Conservation (phyloP, 1,139 yeast species). For the Zygosaccharomyces pseudobailii region DNA sequence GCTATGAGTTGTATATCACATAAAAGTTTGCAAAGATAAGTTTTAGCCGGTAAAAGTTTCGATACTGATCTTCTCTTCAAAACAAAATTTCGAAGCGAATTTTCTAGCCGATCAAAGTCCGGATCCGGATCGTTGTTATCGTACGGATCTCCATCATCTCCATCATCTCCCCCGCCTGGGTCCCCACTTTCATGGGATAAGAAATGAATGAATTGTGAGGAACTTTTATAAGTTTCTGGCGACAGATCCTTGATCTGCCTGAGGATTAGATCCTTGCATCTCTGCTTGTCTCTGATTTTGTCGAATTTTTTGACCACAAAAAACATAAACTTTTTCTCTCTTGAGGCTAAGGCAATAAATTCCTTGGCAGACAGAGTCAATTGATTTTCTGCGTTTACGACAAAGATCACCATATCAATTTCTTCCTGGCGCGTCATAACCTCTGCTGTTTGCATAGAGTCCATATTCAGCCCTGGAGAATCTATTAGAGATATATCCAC, state of each 20-base stretch:
- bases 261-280: constrained; percentile 70
- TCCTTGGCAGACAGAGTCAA: constrained; percentile 93
- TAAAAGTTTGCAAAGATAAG: constrained; percentile 65
- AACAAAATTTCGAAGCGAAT: constrained; percentile 78
- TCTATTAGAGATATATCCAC: constrained; percentile 90
- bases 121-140: constrained; percentile 38
- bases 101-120: constrained; percentile 79
- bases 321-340: constrained; percentile 86
- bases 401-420: constrained; percentile 93
- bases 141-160: constrained; percentile 34
- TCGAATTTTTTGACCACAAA: constrained; percentile 94
- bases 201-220: constrained; percentile 90
- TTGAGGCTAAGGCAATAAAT: constrained; percentile 84
- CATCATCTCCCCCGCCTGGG: constrained; percentile 38
- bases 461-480: constrained; percentile 95
- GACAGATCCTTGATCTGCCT: constrained; percentile 84
- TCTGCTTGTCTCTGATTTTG: constrained; percentile 69
- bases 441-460: constrained; percentile 90
- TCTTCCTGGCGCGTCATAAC: constrained; percentile 96
- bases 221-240: constrained; percentile 86
- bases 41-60: constrained; percentile 88
- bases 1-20: constrained; percentile 62
- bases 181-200: constrained; percentile 49
- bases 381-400: constrained; percentile 93
- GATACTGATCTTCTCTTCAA: constrained; percentile 86